A percentile compares a stretch with the other conserved stretches of the same genome.
These are phyloP conservation scores for Xanthoconium purpureum DNA, from an alignment of 768 basidiomycete genomes.

Conservation along the genomic window DNA sequence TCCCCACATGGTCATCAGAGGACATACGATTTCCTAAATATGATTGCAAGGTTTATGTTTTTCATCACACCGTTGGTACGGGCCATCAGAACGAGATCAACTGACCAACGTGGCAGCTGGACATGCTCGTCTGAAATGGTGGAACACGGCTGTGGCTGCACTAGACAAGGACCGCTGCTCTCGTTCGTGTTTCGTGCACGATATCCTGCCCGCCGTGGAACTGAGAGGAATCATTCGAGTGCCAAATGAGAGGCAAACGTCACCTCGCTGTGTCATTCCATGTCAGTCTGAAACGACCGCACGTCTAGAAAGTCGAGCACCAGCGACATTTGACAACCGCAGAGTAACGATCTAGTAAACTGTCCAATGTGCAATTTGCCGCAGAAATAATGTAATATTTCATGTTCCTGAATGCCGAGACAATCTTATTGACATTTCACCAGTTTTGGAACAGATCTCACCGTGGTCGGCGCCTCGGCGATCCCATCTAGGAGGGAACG, in stretches of 20 bases:
- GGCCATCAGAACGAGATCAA: neutral
- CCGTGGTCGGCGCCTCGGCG: slow-evolving; percentile 15
- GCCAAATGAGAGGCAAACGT: slow-evolving; percentile 7
- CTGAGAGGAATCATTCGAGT: slow-evolving; percentile 2
- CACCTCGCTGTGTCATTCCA: neutral
- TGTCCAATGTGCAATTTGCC: neutral
- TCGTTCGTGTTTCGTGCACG: slow-evolving; percentile 21
- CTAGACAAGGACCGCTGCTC: slow-evolving; percentile 5
- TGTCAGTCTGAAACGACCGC: slow-evolving; percentile 17
- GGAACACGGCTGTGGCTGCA: neutral
- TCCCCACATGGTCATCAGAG: slow-evolving; percentile 3
- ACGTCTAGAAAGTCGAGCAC: neutral
- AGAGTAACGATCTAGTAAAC: neutral
- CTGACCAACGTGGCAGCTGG: slow-evolving; percentile 13
- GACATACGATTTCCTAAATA: slow-evolving; percentile 6
- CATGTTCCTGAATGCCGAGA: neutral
- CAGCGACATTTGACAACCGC: neutral
- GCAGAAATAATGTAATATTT: neutral
- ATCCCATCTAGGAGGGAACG: slow-evolving; percentile 14
- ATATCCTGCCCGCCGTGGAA: slow-evolving; percentile 22
- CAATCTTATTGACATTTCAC: neutral
- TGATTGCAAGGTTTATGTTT: slow-evolving; percentile 17
- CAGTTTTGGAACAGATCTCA: slow-evolving; percentile 11
- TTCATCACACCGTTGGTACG: neutral
- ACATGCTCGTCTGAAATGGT: slow-evolving; percentile 11